A percentile compares a stretch with the other conserved stretches of the same genome.
These are phyloP conservation scores for Isatis tinctoria DNA, from an alignment of 345 rosid species.

Conservation along the genomic window DNA sequence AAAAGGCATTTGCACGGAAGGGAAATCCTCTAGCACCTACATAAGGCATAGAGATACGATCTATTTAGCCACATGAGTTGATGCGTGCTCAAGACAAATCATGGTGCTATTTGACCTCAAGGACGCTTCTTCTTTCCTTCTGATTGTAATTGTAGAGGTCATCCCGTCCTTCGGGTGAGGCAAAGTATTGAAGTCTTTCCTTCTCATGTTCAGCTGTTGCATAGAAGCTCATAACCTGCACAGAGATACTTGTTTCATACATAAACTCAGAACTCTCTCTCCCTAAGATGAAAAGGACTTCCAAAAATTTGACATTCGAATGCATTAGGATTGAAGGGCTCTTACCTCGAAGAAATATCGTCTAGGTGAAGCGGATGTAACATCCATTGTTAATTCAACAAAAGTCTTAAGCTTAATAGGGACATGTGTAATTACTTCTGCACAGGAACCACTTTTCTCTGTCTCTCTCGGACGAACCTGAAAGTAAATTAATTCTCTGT, in stretches of 20 bases:
- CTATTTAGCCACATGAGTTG: background rate
- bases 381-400: conserved; percentile 90
- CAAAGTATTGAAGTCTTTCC: conserved; percentile 85
- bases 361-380: conserved; percentile 86
- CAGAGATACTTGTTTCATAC: background rate
- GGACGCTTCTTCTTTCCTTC: conserved; percentile 82
- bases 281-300: background rate
- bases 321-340: conserved; percentile 26
- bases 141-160: conserved; percentile 92
- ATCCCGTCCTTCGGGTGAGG: conserved; percentile 89
- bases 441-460: conserved; percentile 28
- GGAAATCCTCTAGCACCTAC: conserved; percentile 90
- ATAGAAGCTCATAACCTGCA: conserved; percentile 82
- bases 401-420: conserved; percentile 68
- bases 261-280: background rate
- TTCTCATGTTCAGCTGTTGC: conserved; percentile 79
- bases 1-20: conserved; percentile 87
- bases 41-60: background rate
- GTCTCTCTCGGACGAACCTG: conserved; percentile 58
- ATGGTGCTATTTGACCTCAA: conserved; percentile 55
- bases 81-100: background rate
- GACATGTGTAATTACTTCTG: conserved; percentile 22
- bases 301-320: too few species aligned
- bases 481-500: conserved; percentile 13
- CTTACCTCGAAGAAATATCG: conserved; percentile 94